A percentile compares a stretch with the other conserved stretches of the same genome.
These are phyloP conservation scores for Viola odorata DNA, from an alignment of 345 rosid genomes.

Conservation along the genomic window DNA sequence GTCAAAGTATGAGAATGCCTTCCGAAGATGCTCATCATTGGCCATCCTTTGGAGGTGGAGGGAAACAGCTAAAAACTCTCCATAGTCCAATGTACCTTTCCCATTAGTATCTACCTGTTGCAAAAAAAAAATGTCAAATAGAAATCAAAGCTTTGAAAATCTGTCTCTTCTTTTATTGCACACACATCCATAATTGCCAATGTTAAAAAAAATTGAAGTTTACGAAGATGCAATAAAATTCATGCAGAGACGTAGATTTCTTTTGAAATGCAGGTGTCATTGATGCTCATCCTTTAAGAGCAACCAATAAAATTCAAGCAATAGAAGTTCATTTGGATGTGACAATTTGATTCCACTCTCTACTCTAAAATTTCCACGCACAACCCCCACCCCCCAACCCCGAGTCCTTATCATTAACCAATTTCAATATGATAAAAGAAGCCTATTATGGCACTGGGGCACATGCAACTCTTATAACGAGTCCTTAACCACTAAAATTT, in stretches of 20 bases:
- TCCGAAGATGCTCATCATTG: constrained; percentile 92
- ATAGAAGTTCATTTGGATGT: too few relatives aligned
- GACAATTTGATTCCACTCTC: too few relatives aligned
- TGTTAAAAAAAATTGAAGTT: not conserved
- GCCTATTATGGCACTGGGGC: too few relatives aligned
- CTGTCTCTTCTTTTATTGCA: not conserved
- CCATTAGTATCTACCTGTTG: constrained; percentile 86
- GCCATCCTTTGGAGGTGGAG: constrained; percentile 92
- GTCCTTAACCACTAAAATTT: too few relatives aligned
- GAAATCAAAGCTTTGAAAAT: not conserved
- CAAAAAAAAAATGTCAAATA: constrained; percentile 11
- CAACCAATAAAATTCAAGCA: too few relatives aligned
- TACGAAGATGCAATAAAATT: not conserved
- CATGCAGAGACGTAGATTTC: not conserved
- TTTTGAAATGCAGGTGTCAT: too few relatives aligned
- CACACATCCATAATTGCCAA: not conserved
- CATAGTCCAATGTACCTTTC: constrained; percentile 83
- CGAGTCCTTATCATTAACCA: too few relatives aligned
- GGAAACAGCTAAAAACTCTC: constrained; percentile 86
- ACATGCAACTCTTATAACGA: too few relatives aligned
- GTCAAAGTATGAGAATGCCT: constrained; percentile 97
- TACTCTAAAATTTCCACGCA: too few relatives aligned
- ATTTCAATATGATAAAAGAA: too few relatives aligned
- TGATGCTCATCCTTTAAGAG: too few relatives aligned
- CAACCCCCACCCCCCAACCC: too few relatives aligned